Evolutionary conservation across 257 asterid species (phyloP), one percentile per base, ranked within the genome.

Genomic region (Primulina eburnea): DNA sequence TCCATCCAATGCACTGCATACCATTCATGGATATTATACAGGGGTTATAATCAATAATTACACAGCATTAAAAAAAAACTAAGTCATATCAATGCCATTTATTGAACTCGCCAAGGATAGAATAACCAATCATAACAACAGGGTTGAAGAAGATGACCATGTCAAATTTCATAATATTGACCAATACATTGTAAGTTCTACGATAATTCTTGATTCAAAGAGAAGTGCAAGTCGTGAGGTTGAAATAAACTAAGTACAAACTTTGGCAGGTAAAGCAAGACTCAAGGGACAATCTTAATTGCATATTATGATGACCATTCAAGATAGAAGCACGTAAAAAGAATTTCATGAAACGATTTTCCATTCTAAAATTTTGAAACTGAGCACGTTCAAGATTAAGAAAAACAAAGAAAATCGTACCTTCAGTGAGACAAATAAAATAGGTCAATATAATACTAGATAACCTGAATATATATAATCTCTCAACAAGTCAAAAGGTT

Each of bases 1-100:
- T 77, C 97, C 99, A 76, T 93, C 97, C 89, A 93, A 77, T 7
- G 99, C 92, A 81, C 99, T 93, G 97, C 79, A 78, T 55, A 79
- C 73, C 74, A 75, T 65, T 62, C 61, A 81, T 57, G 64, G 5
- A 14, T 50, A 60, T 32, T 43, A 59, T 47, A 32, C 66, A 53
- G 56, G 56, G 50, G 69, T 75, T 34, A 74, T 38, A 38, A 29
- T 62, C 26, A 69, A 58, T 55, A 12, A 59, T 32, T 26, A 26
- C 21, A 62, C 5, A 29, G 53, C 32, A 37, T 55, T 67, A 62
- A 28, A 37, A 43, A 43, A 10, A n/a, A 14, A 8, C 9, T 38
- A 9, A 38, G 47, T 8, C 11, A 1, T 9, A 38, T 38, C 14
- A 38, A 8, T 38, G 47, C 47, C 47, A 38, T 14, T 38, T 1